Evolutionary conservation across 768 basidiomycete genomes (phyloP).

Genomic region (Multifurca ochricompacta): DNA sequence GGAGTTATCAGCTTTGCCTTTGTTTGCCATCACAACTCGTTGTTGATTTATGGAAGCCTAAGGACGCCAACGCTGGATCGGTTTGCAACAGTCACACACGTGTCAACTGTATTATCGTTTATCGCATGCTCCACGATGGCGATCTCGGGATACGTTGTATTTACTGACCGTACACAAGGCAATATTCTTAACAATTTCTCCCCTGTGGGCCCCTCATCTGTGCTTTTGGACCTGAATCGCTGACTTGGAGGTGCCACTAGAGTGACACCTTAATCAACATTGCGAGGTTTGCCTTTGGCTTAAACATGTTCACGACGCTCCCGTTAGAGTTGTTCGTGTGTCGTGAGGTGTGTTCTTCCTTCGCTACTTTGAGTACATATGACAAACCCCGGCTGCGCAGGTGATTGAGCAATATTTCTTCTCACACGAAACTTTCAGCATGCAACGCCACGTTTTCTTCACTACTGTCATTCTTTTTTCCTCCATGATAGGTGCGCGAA

Average conservation of each 20-base stretch:
- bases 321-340: constrained; percentile 97
- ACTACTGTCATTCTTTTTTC: constrained; percentile 77
- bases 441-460: constrained; percentile 82
- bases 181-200: constrained; percentile 97
- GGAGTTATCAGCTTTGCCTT: constrained; percentile 97
- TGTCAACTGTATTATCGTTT: constrained; percentile 79
- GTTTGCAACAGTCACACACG: constrained; percentile 87
- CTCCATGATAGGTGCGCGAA: constrained; percentile 67
- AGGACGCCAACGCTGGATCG: constrained; percentile 90
- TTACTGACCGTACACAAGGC: constrained; percentile 89
- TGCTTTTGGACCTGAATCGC: not conserved
- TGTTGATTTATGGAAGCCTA: constrained; percentile 91
- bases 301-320: constrained; percentile 98
- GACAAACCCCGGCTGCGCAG: constrained; percentile 31
- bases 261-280: constrained; percentile 88
- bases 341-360: constrained; percentile 56
- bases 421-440: constrained; percentile 74
- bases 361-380: not conserved
- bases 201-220: constrained; percentile 36
- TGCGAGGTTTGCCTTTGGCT: constrained; percentile 86
- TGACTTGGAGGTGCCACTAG: constrained; percentile 28
- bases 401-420: constrained; percentile 97
- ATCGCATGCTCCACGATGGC: constrained; percentile 81
- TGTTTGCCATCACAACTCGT: constrained; percentile 96
- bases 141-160: constrained; percentile 77